phyloP scores from a whole-genome alignment of 1,284 basidiomycete species.

The Phaffia rhodozyma region DNA sequence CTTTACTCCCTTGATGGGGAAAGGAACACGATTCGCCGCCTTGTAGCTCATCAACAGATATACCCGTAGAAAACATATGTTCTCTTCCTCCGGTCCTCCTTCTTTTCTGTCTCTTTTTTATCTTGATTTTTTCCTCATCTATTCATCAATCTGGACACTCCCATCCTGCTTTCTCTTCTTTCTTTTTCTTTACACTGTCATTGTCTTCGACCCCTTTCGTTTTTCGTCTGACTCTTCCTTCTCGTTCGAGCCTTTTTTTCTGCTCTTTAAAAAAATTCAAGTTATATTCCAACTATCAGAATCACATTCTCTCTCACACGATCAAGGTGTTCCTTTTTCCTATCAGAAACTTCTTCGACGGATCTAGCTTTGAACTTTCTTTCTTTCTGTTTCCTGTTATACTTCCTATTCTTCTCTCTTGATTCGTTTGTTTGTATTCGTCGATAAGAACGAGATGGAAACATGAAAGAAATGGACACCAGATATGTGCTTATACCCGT shows the following conservation, averaged over 20 bases:
- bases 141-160: conserved; percentile 5
- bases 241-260: conserved; percentile 63
- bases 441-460: too few relatives aligned
- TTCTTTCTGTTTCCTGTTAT: too few relatives aligned
- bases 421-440: too few relatives aligned
- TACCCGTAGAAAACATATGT: background rate
- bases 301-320: background rate
- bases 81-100: background rate
- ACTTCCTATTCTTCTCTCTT: too few relatives aligned
- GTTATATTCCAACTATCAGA: background rate
- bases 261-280: conserved; percentile 48
- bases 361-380: too few relatives aligned
- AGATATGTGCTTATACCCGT: too few relatives aligned
- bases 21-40: too few relatives aligned
- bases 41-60: background rate
- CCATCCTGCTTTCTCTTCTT: conserved; percentile 8
- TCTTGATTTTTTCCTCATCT: background rate
- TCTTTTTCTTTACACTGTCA: background rate
- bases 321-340: conserved; percentile 21
- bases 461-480: too few relatives aligned
- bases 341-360: conserved; percentile 29
- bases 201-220: conserved; percentile 21
- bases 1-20: background rate
- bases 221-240: conserved; percentile 36
- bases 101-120: background rate